Base-by-base conservation (phyloP, 2,329 filamentous ascomycete species). In the Cordyceps cateniannulata region DNA sequence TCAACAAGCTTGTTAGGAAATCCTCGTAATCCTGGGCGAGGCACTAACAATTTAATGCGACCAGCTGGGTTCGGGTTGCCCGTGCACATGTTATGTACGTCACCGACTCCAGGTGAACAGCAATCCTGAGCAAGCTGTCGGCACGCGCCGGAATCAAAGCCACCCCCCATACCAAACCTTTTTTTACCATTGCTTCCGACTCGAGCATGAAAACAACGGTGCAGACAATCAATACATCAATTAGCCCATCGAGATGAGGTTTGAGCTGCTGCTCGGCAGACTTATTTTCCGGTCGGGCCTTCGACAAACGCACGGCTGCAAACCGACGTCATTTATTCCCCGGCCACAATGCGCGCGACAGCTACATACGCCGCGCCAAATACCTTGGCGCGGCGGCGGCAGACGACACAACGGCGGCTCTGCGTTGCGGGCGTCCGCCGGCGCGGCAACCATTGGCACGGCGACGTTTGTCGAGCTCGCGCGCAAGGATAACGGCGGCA, bases 401-500 rank as follows among this genome's bases (percentile, higher is more conserved):
- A 62, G 60, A 1, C 44, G 27, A 10, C 9, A 66, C 25, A 63
- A 59, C 44, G 9, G 42, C 22, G 29, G 67, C 20, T 67, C 75
- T 7, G 67, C 71, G 1, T 61, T 81, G 8, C 74, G 75, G 3
- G 77, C 74, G 3, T 75, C 75, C 0, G 75, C 72, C 1, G 76
- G 74, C n/a, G 58, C 58, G n/a, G 75, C 73, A 0, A 72, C 74
- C 0, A 71, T 87, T 10, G 84, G 79, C 8, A 82, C 84, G 0
- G 78, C 79, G 0, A 79, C 79, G 1, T 87, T 87, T 69, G 76
- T 87, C 48, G 76, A 81, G 66, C 71, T 86, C 7, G 82, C 84
- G 4, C 80, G 85, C 66, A 72, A 79, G 63, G 79, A 85, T 47
- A 81, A 84, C 64, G 72, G 66, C 42, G 76, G 73, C 47, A 71